phyloP scores from a whole-genome alignment of 495 filamentous ascomycete species.

The Xylaria bambusicola region DNA sequence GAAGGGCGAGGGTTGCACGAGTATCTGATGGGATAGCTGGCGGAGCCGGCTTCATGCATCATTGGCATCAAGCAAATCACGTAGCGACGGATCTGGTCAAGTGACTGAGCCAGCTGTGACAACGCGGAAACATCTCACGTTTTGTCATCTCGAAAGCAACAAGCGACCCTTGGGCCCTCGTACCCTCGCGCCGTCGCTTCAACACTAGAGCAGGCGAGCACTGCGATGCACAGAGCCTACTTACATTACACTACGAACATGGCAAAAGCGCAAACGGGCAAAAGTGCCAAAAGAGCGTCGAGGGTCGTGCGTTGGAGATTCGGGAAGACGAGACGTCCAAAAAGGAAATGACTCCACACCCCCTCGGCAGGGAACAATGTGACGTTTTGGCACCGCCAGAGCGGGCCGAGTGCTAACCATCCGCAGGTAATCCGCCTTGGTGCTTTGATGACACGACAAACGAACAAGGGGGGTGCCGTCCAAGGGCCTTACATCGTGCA shows the following conservation, averaged over 20 bases:
- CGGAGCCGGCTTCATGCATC: conserved; percentile 17
- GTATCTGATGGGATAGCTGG: conserved; percentile 6
- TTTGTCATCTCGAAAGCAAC: conserved; percentile 12
- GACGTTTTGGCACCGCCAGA: conserved; percentile 12
- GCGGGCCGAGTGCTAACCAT: conserved; percentile 28
- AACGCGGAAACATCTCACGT: conserved; percentile 13
- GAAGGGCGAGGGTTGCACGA: conserved; percentile 10
- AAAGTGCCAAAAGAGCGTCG: neutral
- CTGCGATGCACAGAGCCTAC: too few relatives aligned
- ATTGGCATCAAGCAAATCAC: conserved; percentile 18
- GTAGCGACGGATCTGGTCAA: conserved; percentile 10
- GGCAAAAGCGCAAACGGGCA: neutral
- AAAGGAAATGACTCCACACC: conserved; percentile 1
- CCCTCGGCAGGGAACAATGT: neutral
- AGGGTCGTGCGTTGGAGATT: neutral
- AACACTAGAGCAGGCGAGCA: neutral
- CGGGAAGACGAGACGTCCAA: neutral
- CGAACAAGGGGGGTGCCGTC: too few relatives aligned
- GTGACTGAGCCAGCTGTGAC: conserved; percentile 16
- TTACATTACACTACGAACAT: too few relatives aligned
- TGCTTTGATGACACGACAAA: conserved; percentile 10
- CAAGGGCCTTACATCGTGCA: too few relatives aligned
- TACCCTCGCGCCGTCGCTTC: neutral
- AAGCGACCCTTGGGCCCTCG: neutral
- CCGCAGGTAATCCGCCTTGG: conserved; percentile 30